Evolutionary conservation across 306 rosid species (phyloP), one percentile per base, ranked within the genome.

Genomic region (Cucurbita moschata): DNA sequence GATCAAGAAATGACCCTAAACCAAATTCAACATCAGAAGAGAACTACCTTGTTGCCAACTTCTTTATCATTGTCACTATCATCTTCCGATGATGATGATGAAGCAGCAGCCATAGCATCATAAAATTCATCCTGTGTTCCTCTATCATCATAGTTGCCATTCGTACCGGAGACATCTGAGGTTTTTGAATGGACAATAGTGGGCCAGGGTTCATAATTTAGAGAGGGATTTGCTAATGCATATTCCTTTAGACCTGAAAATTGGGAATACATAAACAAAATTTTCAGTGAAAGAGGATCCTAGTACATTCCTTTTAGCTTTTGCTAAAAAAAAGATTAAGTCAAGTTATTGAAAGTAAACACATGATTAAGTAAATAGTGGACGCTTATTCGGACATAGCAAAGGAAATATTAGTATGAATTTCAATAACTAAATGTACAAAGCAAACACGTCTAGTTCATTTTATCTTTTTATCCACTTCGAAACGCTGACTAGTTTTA

Each of bases 221-320:
- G 78, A 60, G 79, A 61, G 3, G 97, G 98, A 85, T 86, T 90
- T 74, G 98, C 96, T 60, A 85, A 92, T 42, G 90, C 84, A 72
- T 89, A 94, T 84, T 94, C 98, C 85, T 84, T 94, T 72, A 94
- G 76, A 82, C 97, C 98, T 94, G 88, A 82, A 61, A 76, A 57
- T 16, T 70, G 64, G 71, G 38, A 42, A 30, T 13, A n/a, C 82
- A 77, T 43, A 79, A 77, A 76, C 42, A 73, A 50, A 61, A 69
- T 50, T 68, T 76, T 35, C 53, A 51, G 49, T 9, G 39, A 72
- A 38, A n/a, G 61, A 71, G 50, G 12, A 71, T 16, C 60, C 35
- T 51, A 37, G 19, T 71, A 35, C 49, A 38, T 54, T 68, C 56
- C 9, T 35, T 64, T 10, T 18, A 5, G 18, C 5, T 53, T 55